Evolutionary conservation across 1,284 basidiomycete genomes (phyloP), one percentile per base, ranked within the genome.

Genomic region (Polyporus tsugae): DNA sequence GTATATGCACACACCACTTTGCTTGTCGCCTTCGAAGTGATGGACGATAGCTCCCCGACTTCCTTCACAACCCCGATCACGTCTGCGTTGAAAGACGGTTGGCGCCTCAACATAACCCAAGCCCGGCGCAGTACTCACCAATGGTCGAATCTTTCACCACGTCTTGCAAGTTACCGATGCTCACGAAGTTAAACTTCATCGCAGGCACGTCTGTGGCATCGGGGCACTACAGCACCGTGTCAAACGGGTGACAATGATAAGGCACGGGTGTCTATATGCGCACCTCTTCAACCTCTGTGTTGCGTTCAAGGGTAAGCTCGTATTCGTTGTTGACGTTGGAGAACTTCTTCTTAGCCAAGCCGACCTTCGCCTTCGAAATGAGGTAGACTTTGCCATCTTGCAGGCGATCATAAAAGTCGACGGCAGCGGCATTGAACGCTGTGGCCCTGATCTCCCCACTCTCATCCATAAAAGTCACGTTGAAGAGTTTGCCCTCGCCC

Each of bases 291-390:
- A 98, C 85, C 74, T 95, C 92, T 0, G 95, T 96, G 65, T 87
- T 85, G 71, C 88, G 90, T 73, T 97, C 95, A n/a, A 99, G 87
- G 60, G 84, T 87, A 70, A 99, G 90, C 79, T 99, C 97, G 77
- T 99, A 99, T 78, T 99, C 97, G 79, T 98, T 98, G 73, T 88
- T 84, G 60, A 98, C 81, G 77, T 94, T 95, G 63, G 89, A 94
- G 81, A 98, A 99, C 82, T 98, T 97, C 83, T 97, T 99, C 84
- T 99, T 99, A 58, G 97, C 97, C 39, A 99, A 90, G 78, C 95
- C 95, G 77, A 99, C 93, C 65, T 94, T 89, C 9, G 94, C 97
- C 76, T 94, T 95, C 1, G 95, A 95, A 70, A 99, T 87, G 78
- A 89, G 95, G 81, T 96, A 99, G 11, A 97, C 96, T 79, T 97